phyloP scores from a whole-genome alignment of 1,139 yeast genomes.

The Suhomyces atakaporum region DNA sequence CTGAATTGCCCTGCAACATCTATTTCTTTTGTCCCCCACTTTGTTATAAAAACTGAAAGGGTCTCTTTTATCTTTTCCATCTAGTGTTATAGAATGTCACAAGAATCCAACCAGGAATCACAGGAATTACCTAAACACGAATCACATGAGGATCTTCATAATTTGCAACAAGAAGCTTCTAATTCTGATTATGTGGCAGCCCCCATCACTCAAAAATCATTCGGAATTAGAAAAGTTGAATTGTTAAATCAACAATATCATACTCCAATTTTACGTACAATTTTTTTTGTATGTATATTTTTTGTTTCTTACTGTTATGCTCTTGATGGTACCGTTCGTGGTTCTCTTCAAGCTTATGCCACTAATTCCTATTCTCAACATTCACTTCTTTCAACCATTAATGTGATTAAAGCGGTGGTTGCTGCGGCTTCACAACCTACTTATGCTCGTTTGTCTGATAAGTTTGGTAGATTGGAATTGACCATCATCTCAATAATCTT shows the following conservation, averaged over 20 bases:
- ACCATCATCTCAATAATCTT: constrained; percentile 56
- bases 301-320: constrained; percentile 67
- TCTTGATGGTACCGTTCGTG: constrained; percentile 59
- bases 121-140: background rate
- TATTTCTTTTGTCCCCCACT: too few relatives aligned
- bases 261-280: constrained; percentile 24
- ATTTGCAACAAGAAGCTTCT: background rate
- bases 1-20: too few relatives aligned
- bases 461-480: constrained; percentile 67
- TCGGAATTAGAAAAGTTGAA: constrained; percentile 45
- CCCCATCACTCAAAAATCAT: constrained; percentile 21
- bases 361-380: constrained; percentile 57
- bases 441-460: constrained; percentile 69
- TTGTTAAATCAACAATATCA: constrained; percentile 38
- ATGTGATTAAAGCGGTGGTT: constrained; percentile 61
- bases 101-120: background rate
- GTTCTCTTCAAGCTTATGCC: constrained; percentile 53
- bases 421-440: constrained; percentile 75
- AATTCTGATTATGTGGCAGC: background rate
- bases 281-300: constrained; percentile 54
- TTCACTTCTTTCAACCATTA: constrained; percentile 64
- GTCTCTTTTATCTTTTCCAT: too few relatives aligned
- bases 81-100: background rate
- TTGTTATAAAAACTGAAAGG: too few relatives aligned
- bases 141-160: background rate